Evolutionary conservation across 106 monocot genomes (phyloP).

Genomic region (Apostasia ramifera): DNA sequence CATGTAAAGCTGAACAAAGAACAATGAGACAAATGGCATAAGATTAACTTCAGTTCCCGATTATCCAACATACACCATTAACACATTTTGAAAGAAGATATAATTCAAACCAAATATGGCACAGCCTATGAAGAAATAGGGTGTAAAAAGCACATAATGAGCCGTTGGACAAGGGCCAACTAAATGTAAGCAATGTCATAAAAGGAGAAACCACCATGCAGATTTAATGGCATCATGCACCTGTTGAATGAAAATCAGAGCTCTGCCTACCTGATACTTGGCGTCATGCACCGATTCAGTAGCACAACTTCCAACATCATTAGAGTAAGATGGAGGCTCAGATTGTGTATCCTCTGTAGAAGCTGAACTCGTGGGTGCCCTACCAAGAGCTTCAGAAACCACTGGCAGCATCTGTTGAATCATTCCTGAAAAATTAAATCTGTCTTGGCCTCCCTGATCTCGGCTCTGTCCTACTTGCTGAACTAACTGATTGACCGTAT

Average conservation of each 20-base stretch:
- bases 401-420: slow-evolving; percentile 93
- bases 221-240: background rate
- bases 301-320: background rate
- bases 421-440: slow-evolving; percentile 63
- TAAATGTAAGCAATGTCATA: background rate
- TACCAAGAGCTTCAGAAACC: slow-evolving; percentile 71
- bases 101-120: background rate
- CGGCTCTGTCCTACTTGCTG: slow-evolving; percentile 25
- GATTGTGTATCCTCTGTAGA: slow-evolving; percentile 14
- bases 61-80: too few relatives aligned
- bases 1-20: too few relatives aligned
- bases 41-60: too few relatives aligned
- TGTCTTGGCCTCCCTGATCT: slow-evolving; percentile 36
- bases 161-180: background rate
- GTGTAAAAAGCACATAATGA: background rate
- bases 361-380: slow-evolving; percentile 10
- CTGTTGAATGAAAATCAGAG: background rate
- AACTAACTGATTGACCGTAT: slow-evolving; percentile 34
- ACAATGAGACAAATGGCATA: too few relatives aligned
- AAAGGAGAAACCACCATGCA: background rate
- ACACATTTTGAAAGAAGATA: background rate
- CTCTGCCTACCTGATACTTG: slow-evolving; percentile 15
- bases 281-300: slow-evolving; percentile 5
- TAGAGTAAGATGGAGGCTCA: slow-evolving; percentile 8
- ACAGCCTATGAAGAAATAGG: background rate